Base-by-base conservation (phyloP, 257 asterid genomes). In the Plantago elongata region DNA sequence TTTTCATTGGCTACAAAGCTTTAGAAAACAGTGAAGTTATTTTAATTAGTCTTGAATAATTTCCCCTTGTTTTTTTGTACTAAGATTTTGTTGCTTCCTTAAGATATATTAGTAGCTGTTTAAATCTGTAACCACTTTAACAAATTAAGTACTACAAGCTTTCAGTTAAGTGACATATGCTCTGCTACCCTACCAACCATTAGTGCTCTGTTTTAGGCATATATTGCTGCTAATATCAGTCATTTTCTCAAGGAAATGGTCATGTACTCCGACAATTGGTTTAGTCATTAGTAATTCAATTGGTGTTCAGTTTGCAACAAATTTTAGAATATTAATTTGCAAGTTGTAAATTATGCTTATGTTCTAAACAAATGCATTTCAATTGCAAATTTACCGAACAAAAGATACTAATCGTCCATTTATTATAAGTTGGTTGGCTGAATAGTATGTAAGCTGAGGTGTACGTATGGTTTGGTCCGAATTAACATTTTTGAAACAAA, bases 61-160 rank as follows among this genome's bases (percentile, higher is more conserved):
- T 22, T 51, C 4, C n/a, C 16, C n/a, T 27, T 37, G 60, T 18
- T 54, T 60, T 10, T 64, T 74, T 69, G 69, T 10, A n/a, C n/a
- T n/a, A 61, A 42, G 13, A 50, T 63, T 27, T 27, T 11, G n/a
- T 5, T 18, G 51, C 17, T 7, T 11, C 62, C 1, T 58, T 13
- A 13, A 17, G 11, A 22, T 9, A 40, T 11, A 49, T 40, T 55
- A 51, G 48, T 55, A 68, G 67, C 70, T 52, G 70, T 58, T 46
- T 54, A 54, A 29, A 5, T 15, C 43, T 54, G 59, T 52, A 22
- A 22, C 58, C 58, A 55, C 5, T 12, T 45, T 27, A 58, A 49
- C 50, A 40, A 70, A 38, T 17, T 49, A 65, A 55, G 17, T 57
- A 51, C 57, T 57, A 51, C 57, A 50, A 62, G 70, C 64, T 43